Percentiles rank a stretch among this genome's conserved stretches.
Conservation (phyloP, 805 yeast species). For the Candida xiaguanensis region DNA sequence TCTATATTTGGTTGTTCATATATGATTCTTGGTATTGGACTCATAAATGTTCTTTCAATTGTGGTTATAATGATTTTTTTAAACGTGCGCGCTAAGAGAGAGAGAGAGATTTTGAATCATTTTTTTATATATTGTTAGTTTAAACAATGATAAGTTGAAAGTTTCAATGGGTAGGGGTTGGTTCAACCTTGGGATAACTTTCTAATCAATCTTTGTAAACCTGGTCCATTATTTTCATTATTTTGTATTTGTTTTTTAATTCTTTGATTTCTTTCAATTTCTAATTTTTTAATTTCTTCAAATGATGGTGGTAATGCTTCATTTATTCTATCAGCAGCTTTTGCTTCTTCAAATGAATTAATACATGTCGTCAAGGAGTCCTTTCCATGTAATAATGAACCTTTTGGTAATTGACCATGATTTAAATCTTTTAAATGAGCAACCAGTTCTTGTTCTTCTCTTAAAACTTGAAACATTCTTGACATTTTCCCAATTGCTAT, state of each 20-base stretch:
- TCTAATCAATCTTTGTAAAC: slow-evolving; percentile 36
- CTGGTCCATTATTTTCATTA: slow-evolving; percentile 29
- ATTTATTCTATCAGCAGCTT: slow-evolving; percentile 71
- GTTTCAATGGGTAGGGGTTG: too few relatives aligned
- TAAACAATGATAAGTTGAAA: too few relatives aligned
- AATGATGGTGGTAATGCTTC: slow-evolving; percentile 85
- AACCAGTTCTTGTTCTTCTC: slow-evolving; percentile 86
- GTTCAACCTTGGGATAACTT: slow-evolving; percentile 23
- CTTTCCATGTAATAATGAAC: slow-evolving; percentile 77
- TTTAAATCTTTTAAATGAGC: slow-evolving; percentile 69
- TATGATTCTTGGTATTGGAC: slow-evolving; percentile 10
- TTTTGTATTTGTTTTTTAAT: slow-evolving; percentile 34
- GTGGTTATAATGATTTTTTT: background rate
- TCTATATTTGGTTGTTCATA: slow-evolving; percentile 35
- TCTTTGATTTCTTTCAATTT: slow-evolving; percentile 44
- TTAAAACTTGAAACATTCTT: slow-evolving; percentile 81
- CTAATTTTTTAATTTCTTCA: slow-evolving; percentile 49
- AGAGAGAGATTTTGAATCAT: too few relatives aligned
- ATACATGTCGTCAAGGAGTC: slow-evolving; percentile 73
- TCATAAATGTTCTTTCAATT: background rate
- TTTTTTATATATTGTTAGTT: background rate
- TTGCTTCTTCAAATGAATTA: slow-evolving; percentile 77
- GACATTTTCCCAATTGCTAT: slow-evolving; percentile 95
- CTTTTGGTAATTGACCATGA: slow-evolving; percentile 81
- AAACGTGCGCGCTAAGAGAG: too few relatives aligned